These are phyloP conservation scores for Pilasporangium apinafurcum DNA, from an alignment of 352 stramenopile species.

Conservation along the genomic window DNA sequence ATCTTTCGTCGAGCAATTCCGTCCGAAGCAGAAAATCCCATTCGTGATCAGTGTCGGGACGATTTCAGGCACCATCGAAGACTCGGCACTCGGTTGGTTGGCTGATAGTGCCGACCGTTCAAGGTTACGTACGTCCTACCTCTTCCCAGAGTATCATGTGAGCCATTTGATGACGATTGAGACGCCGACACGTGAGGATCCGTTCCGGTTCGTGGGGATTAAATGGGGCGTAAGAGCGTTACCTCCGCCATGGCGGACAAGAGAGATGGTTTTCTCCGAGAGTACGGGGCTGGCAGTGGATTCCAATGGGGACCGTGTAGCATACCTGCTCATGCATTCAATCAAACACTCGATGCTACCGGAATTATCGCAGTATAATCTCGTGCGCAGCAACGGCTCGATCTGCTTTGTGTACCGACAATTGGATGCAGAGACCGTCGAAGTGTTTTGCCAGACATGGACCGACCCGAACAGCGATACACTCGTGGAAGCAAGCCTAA, in stretches of 20 bases:
- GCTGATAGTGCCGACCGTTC: slow-evolving; percentile 26
- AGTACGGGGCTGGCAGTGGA: slow-evolving; percentile 12
- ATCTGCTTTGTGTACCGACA: slow-evolving; percentile 23
- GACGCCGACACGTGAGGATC: slow-evolving; percentile 21
- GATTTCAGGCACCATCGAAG: slow-evolving; percentile 31
- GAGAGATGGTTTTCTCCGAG: slow-evolving; percentile 21
- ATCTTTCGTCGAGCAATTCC: too few species aligned
- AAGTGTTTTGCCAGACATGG: slow-evolving; percentile 23
- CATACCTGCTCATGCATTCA: slow-evolving; percentile 11
- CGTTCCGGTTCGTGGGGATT: slow-evolving; percentile 38
- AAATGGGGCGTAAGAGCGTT: slow-evolving; percentile 29
- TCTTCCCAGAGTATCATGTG: slow-evolving; percentile 23
- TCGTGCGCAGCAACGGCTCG: slow-evolving; percentile 15
- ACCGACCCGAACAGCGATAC: slow-evolving; percentile 13
- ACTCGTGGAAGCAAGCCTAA: slow-evolving; percentile 10
- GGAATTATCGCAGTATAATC: slow-evolving; percentile 5
- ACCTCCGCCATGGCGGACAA: slow-evolving; percentile 23
- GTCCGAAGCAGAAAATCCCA: too few species aligned
- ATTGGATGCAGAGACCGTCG: slow-evolving; percentile 7
- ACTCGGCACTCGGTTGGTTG: slow-evolving; percentile 33
- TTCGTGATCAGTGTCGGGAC: slow-evolving; percentile 23
- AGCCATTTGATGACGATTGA: slow-evolving; percentile 27
- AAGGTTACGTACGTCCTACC: slow-evolving; percentile 31
- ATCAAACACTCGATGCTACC: slow-evolving; percentile 5
- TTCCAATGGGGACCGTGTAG: slow-evolving; percentile 7